Evolutionary conservation across 2,329 filamentous ascomycete genomes (phyloP).

Genomic region (Knufia petricola): DNA sequence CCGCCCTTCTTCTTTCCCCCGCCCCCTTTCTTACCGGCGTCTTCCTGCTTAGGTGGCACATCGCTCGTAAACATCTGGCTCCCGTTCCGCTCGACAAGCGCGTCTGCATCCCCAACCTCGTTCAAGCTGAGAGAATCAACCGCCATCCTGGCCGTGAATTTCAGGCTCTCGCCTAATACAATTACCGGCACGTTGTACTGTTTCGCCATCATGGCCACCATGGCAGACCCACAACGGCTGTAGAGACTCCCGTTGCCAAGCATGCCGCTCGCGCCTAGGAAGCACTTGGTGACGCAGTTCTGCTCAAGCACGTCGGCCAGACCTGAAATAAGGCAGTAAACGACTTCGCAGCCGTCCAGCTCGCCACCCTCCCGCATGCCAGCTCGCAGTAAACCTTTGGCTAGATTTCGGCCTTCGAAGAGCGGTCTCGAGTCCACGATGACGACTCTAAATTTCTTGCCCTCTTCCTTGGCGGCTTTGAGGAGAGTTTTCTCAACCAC

Average conservation of each 20-base stretch:
- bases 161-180: slow-evolving; percentile 87
- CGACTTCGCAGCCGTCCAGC: slow-evolving; percentile 37
- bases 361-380: slow-evolving; percentile 47
- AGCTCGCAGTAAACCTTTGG: slow-evolving; percentile 57
- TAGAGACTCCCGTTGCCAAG: slow-evolving; percentile 90
- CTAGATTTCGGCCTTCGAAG: slow-evolving; percentile 61
- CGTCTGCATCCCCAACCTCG: slow-evolving; percentile 71
- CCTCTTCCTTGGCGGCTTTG: slow-evolving; percentile 53
- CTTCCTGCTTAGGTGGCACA: slow-evolving; percentile 17
- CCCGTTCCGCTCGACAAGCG: slow-evolving; percentile 38
- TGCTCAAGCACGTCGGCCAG: slow-evolving; percentile 60
- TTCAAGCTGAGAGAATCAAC: slow-evolving; percentile 91
- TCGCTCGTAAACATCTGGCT: slow-evolving; percentile 24
- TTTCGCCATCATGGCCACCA: slow-evolving; percentile 74
- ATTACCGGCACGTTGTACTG: slow-evolving; percentile 66
- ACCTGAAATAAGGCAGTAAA: slow-evolving; percentile 72
- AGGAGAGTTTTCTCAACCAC: slow-evolving; percentile 77
- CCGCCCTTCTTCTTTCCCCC: slow-evolving; percentile 11
- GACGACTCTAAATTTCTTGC: slow-evolving; percentile 71
- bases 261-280: slow-evolving; percentile 87
- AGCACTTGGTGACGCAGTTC: slow-evolving; percentile 55
- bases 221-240: slow-evolving; percentile 74
- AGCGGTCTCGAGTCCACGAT: slow-evolving; percentile 69
- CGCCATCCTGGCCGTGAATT: slow-evolving; percentile 83
- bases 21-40: slow-evolving; percentile 7